Conservation (phyloP, 441 rosid genomes). For the Geranium incanum region DNA sequence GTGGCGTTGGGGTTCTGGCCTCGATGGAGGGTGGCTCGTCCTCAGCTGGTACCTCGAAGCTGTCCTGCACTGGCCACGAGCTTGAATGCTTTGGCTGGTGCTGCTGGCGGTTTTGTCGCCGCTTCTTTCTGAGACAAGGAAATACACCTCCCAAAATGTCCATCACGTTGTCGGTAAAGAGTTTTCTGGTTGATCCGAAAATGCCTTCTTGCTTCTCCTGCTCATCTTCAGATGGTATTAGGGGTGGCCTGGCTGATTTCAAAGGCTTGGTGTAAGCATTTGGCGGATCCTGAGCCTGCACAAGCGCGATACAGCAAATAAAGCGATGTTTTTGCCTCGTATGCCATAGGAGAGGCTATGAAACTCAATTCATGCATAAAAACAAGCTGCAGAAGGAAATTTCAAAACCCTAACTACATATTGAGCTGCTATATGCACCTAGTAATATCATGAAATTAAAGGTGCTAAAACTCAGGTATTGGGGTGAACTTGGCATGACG, state of each 20-base stretch:
- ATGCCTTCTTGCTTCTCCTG: constrained; percentile 67
- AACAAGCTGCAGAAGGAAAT: background rate
- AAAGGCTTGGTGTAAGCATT: constrained; percentile 34
- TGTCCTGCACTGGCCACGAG: constrained; percentile 83
- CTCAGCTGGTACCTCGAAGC: constrained; percentile 74
- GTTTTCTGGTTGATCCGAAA: constrained; percentile 50
- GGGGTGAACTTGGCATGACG: no score
- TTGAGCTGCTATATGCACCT: background rate
- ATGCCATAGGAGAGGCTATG: no score
- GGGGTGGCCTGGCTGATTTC: constrained; percentile 56
- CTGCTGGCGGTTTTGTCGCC: constrained; percentile 17
- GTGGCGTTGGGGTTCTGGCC: constrained; percentile 68
- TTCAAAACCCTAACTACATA: background rate
- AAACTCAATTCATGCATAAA: no score
- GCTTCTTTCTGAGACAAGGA: constrained; percentile 53
- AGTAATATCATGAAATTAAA: background rate
- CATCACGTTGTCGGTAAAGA: constrained; percentile 33
- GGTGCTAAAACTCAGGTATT: no score
- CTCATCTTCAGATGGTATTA: constrained; percentile 58
- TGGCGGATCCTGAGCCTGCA: constrained; percentile 41
- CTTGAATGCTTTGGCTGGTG: constrained; percentile 31
- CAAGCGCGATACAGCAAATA: constrained; percentile 17
- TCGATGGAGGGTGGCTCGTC: constrained; percentile 84
- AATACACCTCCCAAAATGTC: constrained; percentile 60
- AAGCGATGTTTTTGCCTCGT: background rate